Base-by-base conservation (phyloP, 2,329 filamentous ascomycete species). In the Cladosporium sp. region DNA sequence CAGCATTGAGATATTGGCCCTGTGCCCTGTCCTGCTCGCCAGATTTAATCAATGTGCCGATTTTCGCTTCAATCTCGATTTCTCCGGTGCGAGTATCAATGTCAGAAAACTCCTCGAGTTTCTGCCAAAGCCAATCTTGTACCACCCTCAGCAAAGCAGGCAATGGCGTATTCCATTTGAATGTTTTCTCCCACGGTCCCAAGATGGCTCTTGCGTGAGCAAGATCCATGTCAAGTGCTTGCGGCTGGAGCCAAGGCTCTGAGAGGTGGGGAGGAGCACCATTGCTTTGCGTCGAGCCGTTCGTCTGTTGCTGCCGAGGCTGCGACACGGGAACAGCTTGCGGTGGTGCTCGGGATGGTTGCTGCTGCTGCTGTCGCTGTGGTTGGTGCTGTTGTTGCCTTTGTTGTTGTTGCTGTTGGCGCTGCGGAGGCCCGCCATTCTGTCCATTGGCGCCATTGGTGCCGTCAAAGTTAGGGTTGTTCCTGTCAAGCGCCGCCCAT, bases 61-160 rank as follows among this genome's bases (percentile, higher is more conserved):
- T 80, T 73, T 97, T 97, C 9, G 92, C 94, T 76, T 99, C 94
- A 57, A 99, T 89, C 74, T 99, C 94, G 55, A 97, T 86, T 61
- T 90, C 83, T 14, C 92, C 87, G 6, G 85, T 85, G 15, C 83
- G 81, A 11, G 80, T 76, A 58, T 81, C 75, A 55, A 85, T 74
- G 64, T 89, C 84, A n/a, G 82, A 19, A 19, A 67, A 60, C 30
- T 60, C 17, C 12, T 60, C 40, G 3, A 72, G 60, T 3, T 66
- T 56, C 15, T 51, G 19, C 22, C 59, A 66, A 1, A 71, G 63
- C 69, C 69, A 71, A 51, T 71, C 67, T 30, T 61, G 59, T 2
- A 71, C 64, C 3, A 57, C 61, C 42, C 59, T 64, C 22, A 64
- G 61, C 39, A 70, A 42, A 15, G 63, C 57, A 6, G 69, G 61